Base-by-base conservation (phyloP, 352 stramenopile genomes). In the Blastocystis sp. region DNA sequence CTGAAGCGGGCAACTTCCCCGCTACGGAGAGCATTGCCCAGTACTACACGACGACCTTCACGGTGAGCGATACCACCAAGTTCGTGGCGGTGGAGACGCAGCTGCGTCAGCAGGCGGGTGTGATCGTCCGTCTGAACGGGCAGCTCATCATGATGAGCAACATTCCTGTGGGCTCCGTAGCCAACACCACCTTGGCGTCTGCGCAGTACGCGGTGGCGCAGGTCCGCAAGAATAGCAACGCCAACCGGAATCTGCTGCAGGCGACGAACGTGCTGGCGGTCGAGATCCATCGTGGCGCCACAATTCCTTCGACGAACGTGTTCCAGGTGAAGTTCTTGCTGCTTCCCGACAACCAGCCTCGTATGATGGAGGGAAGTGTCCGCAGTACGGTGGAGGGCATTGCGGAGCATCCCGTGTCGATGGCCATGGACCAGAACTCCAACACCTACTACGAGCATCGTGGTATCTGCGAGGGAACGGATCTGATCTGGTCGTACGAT, bases 31-130 rank as follows among this genome's bases (percentile, higher is more conserved):
- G 14, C 24, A 61, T 85, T n/a, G 46, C 75, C 18, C 75, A 85
- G 46, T 85, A 85, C 75, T 85, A 85, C 63, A 75, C n/a, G 4
- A 73, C 75, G 16, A 75, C 63, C 40, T 85, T 85, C 63, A 29
- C 53, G 29, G 24, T 85, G 29, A 24, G 8, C 24, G 38, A 85
- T 40, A 7, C 59, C 14, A 85, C 8, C 40, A 11, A 27, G 14
- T 85, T 48, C 40, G 56, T 67, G 29, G 75, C 48, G 24, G 27
- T 85, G n/a, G 38, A 85, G 36, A 44, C 65, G 27, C 57, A 85
- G 21, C 14, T 85, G n/a, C 57, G 63, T 24, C 27, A 72, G 4
- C 57, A 85, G 75, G 75, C 75, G 29, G 75, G 75, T 38, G 59
- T 67, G 24, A 36, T 36, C 32, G 54, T 85, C 9, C 56, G 29